Base-by-base conservation (phyloP, 2,329 filamentous ascomycete species). In the Neospermospora avenae region DNA sequence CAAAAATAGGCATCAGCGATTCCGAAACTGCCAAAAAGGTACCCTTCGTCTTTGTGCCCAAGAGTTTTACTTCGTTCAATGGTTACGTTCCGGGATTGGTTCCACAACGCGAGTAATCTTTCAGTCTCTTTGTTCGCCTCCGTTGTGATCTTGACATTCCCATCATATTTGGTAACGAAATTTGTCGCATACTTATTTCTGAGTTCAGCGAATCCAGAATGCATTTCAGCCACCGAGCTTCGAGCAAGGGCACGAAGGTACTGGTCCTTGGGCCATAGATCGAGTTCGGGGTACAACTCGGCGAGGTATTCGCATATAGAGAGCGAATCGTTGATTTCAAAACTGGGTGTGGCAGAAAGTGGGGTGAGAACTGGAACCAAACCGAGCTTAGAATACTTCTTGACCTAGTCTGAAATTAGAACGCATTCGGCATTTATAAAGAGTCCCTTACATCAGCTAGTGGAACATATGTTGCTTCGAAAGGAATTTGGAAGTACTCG, bases 271-370 rank as follows among this genome's bases (percentile, higher is more conserved):
- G 80, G 79, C 76, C 78, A 81, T 0, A 76, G 74, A n/a, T 59
- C 31, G 24, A 67, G 67, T 14, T 64, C 61, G 0, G 77, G 76
- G 53, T 78, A 67, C 20, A 67, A 63, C 60, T 81, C 79, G 18
- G 78, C 77, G 3, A 81, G 68, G 64, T 77, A 77, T 58, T 81
- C 78, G 70, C 71, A 71, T 51, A 82, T 81, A 58, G 80, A 75
- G 14, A 81, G 72, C 0, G 79, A 81, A 62, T 82, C 80, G 69
- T 75, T 77, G 53, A 81, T 67, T 6, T 75, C 61, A 34, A 76
- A 69, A 11, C 49, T 62, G 7, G 48, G 18, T 3, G 10, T 45
- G 8, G 55, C 18, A 1, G 61, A 54, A 3, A 63, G 34, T 55
- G 76, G 72, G 25, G 75, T 69, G 11, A 80, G 68, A 59, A 75